Conservation (phyloP, 225 moss, liverwort and hornwort genomes). For the Physcomitrium patens region DNA sequence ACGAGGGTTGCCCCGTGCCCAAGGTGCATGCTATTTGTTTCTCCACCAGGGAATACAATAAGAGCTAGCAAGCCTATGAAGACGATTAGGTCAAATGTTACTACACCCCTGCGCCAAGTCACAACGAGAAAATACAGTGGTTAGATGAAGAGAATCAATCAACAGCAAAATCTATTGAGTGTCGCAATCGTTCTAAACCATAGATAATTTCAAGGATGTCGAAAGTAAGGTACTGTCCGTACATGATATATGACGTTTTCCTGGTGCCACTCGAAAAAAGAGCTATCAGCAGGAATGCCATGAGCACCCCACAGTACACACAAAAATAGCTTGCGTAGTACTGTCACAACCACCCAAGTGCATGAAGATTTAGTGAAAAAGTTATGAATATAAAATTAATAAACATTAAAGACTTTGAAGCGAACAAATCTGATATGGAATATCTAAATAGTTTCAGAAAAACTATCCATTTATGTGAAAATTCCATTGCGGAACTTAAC, state of each 20-base stretch:
- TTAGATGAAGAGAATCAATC: slow-evolving; percentile 22
- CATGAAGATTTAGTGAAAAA: slow-evolving; percentile 4
- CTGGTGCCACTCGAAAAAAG: slow-evolving; percentile 71
- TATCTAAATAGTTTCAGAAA: neutral
- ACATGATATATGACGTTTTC: slow-evolving; percentile 69
- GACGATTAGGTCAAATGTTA: slow-evolving; percentile 78
- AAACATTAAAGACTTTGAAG: neutral
- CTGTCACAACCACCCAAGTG: slow-evolving; percentile 48
- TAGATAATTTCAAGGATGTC: slow-evolving; percentile 1
- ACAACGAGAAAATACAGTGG: slow-evolving; percentile 22
- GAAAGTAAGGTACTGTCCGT: slow-evolving; percentile 29
- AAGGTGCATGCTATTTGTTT: slow-evolving; percentile 81
- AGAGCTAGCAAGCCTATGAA: slow-evolving; percentile 81
- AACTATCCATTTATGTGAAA: neutral
- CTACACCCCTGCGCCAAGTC: slow-evolving; percentile 70
- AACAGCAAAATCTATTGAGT: slow-evolving; percentile 2
- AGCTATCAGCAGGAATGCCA: slow-evolving; percentile 85
- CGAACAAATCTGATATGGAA: neutral
- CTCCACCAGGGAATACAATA: slow-evolving; percentile 94
- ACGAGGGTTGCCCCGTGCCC: slow-evolving; percentile 87
- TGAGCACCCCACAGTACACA: slow-evolving; percentile 80
- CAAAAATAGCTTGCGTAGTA: slow-evolving; percentile 92
- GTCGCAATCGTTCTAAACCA: neutral
- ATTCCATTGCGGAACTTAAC: neutral
- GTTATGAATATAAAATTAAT: too few species aligned